Conservation (phyloP, 129 eudicot genomes). For the Flaveria robusta region DNA sequence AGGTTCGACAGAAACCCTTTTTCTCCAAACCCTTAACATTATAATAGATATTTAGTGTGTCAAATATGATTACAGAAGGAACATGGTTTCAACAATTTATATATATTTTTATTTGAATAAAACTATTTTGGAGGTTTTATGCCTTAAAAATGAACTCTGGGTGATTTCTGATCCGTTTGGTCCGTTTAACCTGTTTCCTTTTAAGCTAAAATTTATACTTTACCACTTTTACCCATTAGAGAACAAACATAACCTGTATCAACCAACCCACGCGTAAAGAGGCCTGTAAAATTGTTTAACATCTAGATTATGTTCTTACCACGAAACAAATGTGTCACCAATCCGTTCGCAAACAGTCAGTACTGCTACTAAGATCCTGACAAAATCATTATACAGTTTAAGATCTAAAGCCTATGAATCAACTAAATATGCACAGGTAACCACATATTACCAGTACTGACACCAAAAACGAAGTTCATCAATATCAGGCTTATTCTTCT, state of each 20-base stretch:
- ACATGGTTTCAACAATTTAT: neutral
- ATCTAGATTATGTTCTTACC: constrained; percentile 47
- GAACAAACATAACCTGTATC: neutral
- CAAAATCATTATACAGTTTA: constrained; percentile 25
- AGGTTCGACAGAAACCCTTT: neutral
- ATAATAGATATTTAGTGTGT: neutral
- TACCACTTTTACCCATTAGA: neutral
- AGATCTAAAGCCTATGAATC: constrained; percentile 3
- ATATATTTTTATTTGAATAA: neutral
- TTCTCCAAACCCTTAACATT: neutral
- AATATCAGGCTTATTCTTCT: constrained; percentile 80
- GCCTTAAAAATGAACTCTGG: constrained; percentile 1
- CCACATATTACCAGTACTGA: constrained; percentile 72
- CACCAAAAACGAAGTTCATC: constrained; percentile 94
- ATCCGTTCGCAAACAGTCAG: constrained; percentile 85
- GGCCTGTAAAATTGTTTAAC: neutral
- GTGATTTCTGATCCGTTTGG: neutral
- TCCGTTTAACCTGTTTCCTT: neutral
- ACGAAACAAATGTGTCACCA: constrained; percentile 82
- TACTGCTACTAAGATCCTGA: constrained; percentile 89
- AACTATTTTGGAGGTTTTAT: neutral
- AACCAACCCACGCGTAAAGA: neutral
- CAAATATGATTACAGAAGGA: neutral
- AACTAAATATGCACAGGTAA: neutral
- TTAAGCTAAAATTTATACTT: neutral